Base-by-base conservation (phyloP, 768 basidiomycete species). In the Boletus tomentosulus region DNA sequence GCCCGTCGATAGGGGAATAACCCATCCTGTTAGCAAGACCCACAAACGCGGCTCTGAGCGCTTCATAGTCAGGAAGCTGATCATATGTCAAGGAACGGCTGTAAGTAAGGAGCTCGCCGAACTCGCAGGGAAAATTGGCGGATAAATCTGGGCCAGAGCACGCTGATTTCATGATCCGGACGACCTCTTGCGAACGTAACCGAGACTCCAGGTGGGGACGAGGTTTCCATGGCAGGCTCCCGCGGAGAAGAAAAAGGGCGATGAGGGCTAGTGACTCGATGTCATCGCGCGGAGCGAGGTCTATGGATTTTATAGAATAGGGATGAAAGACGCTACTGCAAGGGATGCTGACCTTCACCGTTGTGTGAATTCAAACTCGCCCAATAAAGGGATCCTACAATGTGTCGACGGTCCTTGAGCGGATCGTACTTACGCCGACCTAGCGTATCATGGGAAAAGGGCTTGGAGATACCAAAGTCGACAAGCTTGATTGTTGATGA, bases 351-450 rank as follows among this genome's bases (percentile, higher is more conserved):
- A 43, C 53, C 46, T 43, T 30, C 7, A 45, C 43, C 47, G 6
- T 44, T 24, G 53, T 72, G 69, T 24, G 71, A 53, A 53, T 71
- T 67, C 54, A 72, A 58, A 60, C 68, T 69, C 46, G 68, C 68
- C 63, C 66, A 73, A 53, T 62, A 51, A 27, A 71, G 57, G 2
- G 72, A 55, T 34, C 71, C 72, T 11, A 68, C 50, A 39, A 71
- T 58, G 34, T 52, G 31, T 68, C 55, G 46, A 8, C 19, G 46
- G 1, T 53, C 47, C 8, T 42, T 28, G 56, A 58, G 27, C 53
- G 66, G 67, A 61, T 70, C 57, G 51, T 64, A 61, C 46, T 58
- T 56, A 8, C 3, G 6, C 16, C 15, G 12, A 11, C 8, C 11
- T 15, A 13, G 22, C 15, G 2, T 30, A 15, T 25, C 38, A 15